Evolutionary conservation across 108 stramenopile species (phyloP).

Genomic region (Cylindrotheca fusiformis): DNA sequence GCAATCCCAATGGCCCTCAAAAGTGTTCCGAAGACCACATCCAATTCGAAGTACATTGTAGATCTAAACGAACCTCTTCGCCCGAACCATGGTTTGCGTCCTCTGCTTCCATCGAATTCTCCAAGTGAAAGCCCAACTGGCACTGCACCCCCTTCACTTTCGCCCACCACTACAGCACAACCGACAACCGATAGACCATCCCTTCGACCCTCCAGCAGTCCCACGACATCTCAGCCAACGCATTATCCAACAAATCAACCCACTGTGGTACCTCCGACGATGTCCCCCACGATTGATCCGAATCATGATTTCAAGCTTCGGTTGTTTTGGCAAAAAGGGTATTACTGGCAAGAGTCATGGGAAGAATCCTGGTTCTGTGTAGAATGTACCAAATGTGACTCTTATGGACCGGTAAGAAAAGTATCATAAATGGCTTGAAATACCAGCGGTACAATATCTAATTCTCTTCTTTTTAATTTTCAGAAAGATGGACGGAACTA

Average conservation of each 20-base stretch:
- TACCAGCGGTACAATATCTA: no score
- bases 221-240: neutral
- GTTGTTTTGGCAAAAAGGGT: neutral
- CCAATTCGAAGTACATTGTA: no score
- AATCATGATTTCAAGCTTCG: neutral
- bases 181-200: neutral
- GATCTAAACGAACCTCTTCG: no score
- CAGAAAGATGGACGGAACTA: neutral
- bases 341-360: neutral
- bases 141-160: no score
- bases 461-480: no score
- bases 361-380: neutral
- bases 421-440: no score
- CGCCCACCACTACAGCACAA: neutral
- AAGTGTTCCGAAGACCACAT: no score
- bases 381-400: neutral
- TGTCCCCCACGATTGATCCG: neutral
- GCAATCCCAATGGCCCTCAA: neutral
- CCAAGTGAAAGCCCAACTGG: neutral
- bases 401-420: no score
- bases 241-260: neutral
- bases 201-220: neutral
- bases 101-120: neutral
- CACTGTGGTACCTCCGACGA: neutral
- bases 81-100: no score